Percentiles rank a stretch among this genome's conserved stretches.
These are phyloP conservation scores for Nakaseomyces glabratus DNA, from an alignment of 1,139 yeast genomes.

Conservation along the genomic window DNA sequence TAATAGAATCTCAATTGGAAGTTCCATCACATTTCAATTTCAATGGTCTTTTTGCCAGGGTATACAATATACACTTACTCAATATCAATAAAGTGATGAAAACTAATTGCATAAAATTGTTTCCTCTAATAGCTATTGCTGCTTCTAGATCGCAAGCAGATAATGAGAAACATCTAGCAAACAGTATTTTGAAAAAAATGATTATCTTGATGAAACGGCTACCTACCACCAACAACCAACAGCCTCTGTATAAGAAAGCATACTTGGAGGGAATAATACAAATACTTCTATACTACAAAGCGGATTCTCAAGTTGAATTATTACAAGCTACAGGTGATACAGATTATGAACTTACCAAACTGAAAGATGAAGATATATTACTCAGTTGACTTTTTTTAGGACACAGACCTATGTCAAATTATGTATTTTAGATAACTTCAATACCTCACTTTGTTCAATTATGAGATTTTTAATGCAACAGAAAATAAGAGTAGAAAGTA, in stretches of 20 bases:
- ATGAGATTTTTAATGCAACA: no score
- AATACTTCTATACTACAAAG: conserved; percentile 14
- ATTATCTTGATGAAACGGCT: conserved; percentile 12
- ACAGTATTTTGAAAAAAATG: conserved; percentile 16
- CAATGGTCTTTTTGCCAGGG: conserved; percentile 40
- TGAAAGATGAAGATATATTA: neutral
- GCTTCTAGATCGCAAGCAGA: no score
- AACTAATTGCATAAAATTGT: conserved; percentile 12
- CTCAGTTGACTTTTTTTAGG: neutral
- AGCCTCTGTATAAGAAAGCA: conserved; percentile 10
- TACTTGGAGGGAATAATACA: conserved; percentile 17
- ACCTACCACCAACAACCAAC: conserved; percentile 3
- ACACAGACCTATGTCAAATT: neutral
- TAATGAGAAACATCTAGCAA: no score
- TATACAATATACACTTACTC: conserved; percentile 45
- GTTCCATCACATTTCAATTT: conserved; percentile 35
- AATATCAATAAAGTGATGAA: conserved; percentile 13
- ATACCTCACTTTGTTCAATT: conserved; percentile 14
- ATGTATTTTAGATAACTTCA: neutral
- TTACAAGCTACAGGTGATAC: conserved; percentile 5
- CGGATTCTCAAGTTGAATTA: conserved; percentile 8
- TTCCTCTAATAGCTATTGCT: conserved; percentile 16
- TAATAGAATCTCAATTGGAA: conserved; percentile 25
- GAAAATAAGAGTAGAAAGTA: no score
- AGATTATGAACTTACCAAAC: neutral